phyloP scores from a whole-genome alignment of 2,329 filamentous ascomycete species.

The Graphilbum fragrans region DNA sequence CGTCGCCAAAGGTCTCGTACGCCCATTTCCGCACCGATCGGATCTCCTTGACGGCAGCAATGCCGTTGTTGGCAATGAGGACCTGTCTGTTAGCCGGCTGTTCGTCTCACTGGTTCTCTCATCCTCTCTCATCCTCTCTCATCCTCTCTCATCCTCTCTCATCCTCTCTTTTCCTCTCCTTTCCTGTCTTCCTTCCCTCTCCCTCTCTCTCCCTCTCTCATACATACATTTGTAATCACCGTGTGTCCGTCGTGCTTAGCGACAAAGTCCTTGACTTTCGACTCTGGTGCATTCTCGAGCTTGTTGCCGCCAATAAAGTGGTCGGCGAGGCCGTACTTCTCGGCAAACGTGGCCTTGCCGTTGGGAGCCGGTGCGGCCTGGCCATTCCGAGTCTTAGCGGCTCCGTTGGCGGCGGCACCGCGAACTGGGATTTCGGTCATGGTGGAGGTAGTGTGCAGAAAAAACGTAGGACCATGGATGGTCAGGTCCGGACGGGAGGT shows the following conservation, averaged over 20 bases:
- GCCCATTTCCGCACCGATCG: constrained; percentile 99
- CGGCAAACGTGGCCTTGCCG: constrained; percentile 56
- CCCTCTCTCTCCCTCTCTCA: no score
- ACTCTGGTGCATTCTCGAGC: constrained; percentile 66
- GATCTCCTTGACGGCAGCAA: constrained; percentile 98
- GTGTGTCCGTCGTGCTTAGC: constrained; percentile 83
- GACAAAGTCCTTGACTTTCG: constrained; percentile 95
- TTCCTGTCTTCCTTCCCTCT: no score
- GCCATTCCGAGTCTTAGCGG: constrained; percentile 22
- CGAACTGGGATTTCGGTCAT: constrained; percentile 36
- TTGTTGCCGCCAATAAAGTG: constrained; percentile 97
- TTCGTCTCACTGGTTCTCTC: no score
- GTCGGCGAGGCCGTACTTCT: constrained; percentile 70
- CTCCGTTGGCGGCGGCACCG: constrained; percentile 25
- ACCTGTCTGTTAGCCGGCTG: no score
- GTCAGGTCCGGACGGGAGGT: neutral
- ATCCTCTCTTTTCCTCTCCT: no score
- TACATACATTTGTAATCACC: constrained; percentile 87
- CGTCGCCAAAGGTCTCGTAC: constrained; percentile 98
- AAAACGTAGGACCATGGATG: neutral
- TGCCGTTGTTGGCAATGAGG: constrained; percentile 98
- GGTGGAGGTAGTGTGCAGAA: constrained; percentile 10
- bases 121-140: no score
- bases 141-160: no score
- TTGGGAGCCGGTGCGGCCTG: constrained; percentile 40